These are phyloP conservation scores for Handroanthus guayacan DNA, from an alignment of 257 asterid genomes.

Conservation along the genomic window DNA sequence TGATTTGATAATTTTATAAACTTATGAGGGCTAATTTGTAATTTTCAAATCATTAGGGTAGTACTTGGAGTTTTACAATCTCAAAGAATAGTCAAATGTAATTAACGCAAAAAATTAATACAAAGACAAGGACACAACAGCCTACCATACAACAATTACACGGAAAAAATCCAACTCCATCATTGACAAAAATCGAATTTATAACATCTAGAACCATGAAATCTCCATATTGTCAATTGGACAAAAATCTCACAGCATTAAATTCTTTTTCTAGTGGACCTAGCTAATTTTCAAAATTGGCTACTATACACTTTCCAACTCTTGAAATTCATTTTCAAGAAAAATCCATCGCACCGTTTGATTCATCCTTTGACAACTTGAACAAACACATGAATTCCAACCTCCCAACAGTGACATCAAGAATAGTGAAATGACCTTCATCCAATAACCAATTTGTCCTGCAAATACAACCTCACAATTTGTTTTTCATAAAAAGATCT, in stretches of 20 bases:
- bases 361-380: conserved; percentile 22
- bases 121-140: too few species aligned
- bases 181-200: too few species aligned
- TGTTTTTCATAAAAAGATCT: conserved; percentile 24
- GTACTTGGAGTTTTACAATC: too few species aligned
- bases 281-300: not conserved
- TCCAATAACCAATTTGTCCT: conserved; percentile 30
- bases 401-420: conserved; percentile 12
- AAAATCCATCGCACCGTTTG: conserved; percentile 17
- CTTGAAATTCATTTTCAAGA: not conserved
- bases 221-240: not conserved
- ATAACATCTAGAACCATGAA: too few species aligned
- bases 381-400: not conserved
- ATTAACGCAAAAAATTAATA: too few species aligned
- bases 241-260: not conserved
- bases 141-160: too few species aligned
- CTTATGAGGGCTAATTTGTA: too few species aligned
- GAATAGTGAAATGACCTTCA: conserved; percentile 35
- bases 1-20: too few species aligned
- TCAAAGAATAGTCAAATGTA: too few species aligned
- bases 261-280: not conserved
- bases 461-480: conserved; percentile 20
- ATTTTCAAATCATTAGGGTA: too few species aligned
- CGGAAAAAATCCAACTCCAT: too few species aligned
- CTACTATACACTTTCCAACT: not conserved